These are phyloP conservation scores for Solanum sejunctum DNA, from an alignment of 257 asterid genomes.

Conservation along the genomic window DNA sequence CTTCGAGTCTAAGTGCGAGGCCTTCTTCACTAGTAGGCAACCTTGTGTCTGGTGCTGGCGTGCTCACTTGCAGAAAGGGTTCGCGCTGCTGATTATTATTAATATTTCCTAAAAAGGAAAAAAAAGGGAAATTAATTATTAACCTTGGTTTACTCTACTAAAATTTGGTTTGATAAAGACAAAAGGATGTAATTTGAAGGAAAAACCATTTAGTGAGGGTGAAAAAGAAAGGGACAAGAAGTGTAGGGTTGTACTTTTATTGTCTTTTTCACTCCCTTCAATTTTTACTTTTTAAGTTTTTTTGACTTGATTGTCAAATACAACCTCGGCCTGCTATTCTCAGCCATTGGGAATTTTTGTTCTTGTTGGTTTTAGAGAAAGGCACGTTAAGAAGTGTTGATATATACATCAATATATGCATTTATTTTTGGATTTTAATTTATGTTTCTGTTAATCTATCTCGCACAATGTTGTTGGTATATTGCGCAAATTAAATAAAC, in stretches of 20 bases:
- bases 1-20: constrained; percentile 35
- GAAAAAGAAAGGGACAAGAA: constrained; percentile 18
- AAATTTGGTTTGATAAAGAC: not conserved
- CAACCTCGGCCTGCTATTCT: constrained; percentile 64
- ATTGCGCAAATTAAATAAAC: not conserved
- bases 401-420: not conserved
- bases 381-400: constrained; percentile 58
- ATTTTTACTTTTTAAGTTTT: not conserved
- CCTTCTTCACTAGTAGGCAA: constrained; percentile 26
- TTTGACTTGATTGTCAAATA: constrained; percentile 28
- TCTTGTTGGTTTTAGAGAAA: constrained; percentile 22
- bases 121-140: not conserved
- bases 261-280: not conserved
- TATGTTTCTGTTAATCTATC: not conserved
- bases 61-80: constrained; percentile 19
- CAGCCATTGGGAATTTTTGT: constrained; percentile 10
- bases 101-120: not conserved
- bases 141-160: constrained; percentile 10
- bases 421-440: not conserved
- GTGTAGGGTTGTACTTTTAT: constrained; percentile 13
- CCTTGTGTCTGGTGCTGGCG: constrained; percentile 21
- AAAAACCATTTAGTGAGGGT: constrained; percentile 1
- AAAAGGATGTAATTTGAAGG: not conserved
- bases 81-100: constrained; percentile 20
- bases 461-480: not conserved